A percentile compares a stretch with the other conserved stretches of the same genome.
Evolutionary conservation across 306 rosid species (phyloP).

Genomic region (Vigna hirtella): DNA sequence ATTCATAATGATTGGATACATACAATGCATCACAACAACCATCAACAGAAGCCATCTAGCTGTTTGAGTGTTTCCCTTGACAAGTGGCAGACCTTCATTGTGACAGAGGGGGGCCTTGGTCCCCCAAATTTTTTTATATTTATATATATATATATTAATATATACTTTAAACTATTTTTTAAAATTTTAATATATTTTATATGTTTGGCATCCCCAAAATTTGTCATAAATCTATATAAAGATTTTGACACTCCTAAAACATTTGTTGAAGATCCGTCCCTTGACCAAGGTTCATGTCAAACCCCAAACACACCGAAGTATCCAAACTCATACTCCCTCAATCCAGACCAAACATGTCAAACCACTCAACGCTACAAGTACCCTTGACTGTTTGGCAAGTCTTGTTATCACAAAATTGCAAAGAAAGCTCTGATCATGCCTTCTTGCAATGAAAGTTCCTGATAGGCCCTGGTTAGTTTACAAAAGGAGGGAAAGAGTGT

Average conservation of each 20-base stretch:
- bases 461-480: too few relatives aligned
- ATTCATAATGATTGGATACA: neutral
- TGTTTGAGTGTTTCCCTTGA: neutral
- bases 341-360: slow-evolving; percentile 4
- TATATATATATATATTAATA: too few relatives aligned
- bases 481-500: too few relatives aligned
- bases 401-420: neutral
- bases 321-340: neutral
- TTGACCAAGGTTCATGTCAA: neutral
- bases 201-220: too few relatives aligned
- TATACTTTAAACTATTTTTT: too few relatives aligned
- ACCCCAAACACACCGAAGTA: neutral
- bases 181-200: too few relatives aligned
- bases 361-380: neutral
- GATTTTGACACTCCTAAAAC: too few relatives aligned
- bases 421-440: neutral
- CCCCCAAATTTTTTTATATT: too few relatives aligned
- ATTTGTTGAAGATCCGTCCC: too few relatives aligned
- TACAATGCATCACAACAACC: neutral
- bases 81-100: too few relatives aligned
- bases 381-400: neutral
- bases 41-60: neutral
- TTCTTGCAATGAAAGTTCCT: slow-evolving; percentile 1
- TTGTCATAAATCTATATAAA: too few relatives aligned
- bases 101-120: too few relatives aligned